Percentiles rank a stretch among this genome's conserved stretches.
Conservation (phyloP, 2,329 filamentous ascomycete genomes). For the Elsinoe necatrix region DNA sequence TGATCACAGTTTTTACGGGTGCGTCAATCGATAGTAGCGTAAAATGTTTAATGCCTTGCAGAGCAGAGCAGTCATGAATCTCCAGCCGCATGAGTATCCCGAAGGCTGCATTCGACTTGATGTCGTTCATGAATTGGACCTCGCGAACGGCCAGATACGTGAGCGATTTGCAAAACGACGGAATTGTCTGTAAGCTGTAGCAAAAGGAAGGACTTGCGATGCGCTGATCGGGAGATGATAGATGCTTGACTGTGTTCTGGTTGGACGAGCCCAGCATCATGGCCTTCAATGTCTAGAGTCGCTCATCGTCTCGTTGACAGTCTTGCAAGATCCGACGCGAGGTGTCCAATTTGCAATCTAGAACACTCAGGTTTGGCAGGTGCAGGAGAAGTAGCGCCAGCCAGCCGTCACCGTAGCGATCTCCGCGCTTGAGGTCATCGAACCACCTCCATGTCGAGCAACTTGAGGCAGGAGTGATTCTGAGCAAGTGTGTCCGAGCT, state of each 20-base stretch:
- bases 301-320: background rate
- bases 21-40: background rate
- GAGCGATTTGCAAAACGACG: background rate
- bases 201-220: too few species aligned
- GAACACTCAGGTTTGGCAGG: too few species aligned
- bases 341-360: background rate
- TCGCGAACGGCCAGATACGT: background rate
- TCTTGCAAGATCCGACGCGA: background rate
- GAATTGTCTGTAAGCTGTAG: too few species aligned
- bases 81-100: background rate
- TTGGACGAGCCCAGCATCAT: too few species aligned
- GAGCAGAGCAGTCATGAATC: background rate
- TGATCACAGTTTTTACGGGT: background rate
- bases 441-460: background rate
- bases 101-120: background rate
- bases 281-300: too few species aligned
- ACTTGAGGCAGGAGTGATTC: background rate
- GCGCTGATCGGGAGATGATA: too few species aligned
- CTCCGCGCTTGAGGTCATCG: background rate
- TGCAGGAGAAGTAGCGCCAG: background rate
- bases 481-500: background rate
- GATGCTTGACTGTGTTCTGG: too few species aligned
- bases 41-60: background rate
- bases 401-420: background rate
- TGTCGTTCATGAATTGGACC: background rate